Conservation (phyloP, 2,329 filamentous ascomycete species). For the Aspergillus caelatus region DNA sequence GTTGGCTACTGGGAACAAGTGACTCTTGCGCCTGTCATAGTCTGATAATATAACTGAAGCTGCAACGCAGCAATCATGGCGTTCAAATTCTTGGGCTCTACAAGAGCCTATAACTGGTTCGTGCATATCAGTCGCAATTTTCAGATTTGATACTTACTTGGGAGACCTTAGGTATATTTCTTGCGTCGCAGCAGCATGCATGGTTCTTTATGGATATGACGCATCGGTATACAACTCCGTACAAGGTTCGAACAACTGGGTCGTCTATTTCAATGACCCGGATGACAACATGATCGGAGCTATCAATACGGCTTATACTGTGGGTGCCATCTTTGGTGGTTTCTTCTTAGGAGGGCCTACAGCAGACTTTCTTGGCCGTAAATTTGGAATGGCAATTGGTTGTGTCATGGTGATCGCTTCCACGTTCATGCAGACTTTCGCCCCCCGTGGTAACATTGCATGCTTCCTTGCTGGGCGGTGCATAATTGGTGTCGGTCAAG, state of each 20-base stretch:
- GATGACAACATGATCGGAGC: slow-evolving; percentile 52
- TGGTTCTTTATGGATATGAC: slow-evolving; percentile 76
- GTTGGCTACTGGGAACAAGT: not conserved
- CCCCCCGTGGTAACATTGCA: slow-evolving; percentile 62
- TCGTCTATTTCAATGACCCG: slow-evolving; percentile 60
- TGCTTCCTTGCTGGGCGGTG: slow-evolving; percentile 71
- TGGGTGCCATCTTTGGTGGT: slow-evolving; percentile 69
- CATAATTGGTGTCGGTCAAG: slow-evolving; percentile 70
- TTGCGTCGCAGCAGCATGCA: slow-evolving; percentile 70
- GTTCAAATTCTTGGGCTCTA: slow-evolving; percentile 24
- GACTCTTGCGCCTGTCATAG: too few relatives aligned
- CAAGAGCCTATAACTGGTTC: slow-evolving; percentile 37
- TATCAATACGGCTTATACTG: slow-evolving; percentile 71
- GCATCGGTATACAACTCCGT: slow-evolving; percentile 74
- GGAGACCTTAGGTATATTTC: slow-evolving; percentile 60
- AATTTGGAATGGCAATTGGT: slow-evolving; percentile 66
- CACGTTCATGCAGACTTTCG: slow-evolving; percentile 69
- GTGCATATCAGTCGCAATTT: not conserved
- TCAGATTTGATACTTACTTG: not conserved
- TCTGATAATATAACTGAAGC: not conserved
- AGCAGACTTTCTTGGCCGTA: slow-evolving; percentile 64
- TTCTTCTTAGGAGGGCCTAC: slow-evolving; percentile 70
- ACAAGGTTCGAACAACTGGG: slow-evolving; percentile 69
- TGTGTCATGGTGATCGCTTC: slow-evolving; percentile 67
- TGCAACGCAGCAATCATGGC: slow-evolving; percentile 22